A percentile compares a stretch with the other conserved stretches of the same genome.
These are phyloP conservation scores for Vitellaria paradoxa DNA, from an alignment of 179 eudicot genomes.

Conservation along the genomic window DNA sequence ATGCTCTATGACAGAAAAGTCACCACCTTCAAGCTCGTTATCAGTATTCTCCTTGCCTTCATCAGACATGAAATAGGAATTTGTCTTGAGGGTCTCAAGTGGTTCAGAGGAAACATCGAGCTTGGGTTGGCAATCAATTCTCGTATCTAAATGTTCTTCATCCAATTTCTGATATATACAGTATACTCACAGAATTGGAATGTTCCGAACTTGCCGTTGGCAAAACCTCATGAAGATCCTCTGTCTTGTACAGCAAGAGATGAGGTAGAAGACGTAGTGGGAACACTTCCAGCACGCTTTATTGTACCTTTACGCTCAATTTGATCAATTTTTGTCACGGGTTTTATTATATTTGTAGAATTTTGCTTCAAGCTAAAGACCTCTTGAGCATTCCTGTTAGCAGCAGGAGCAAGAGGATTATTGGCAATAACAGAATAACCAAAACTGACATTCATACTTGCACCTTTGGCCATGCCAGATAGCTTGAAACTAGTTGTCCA, in stretches of 20 bases:
- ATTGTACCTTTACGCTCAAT: constrained; percentile 33
- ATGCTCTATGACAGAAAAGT: constrained; percentile 40
- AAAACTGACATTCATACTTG: constrained; percentile 83
- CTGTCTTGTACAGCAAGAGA: constrained; percentile 52
- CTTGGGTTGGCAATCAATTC: constrained; percentile 39
- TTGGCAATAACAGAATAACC: constrained; percentile 60
- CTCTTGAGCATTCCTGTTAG: constrained; percentile 40
- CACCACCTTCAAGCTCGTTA: constrained; percentile 38
- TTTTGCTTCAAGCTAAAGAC: constrained; percentile 35
- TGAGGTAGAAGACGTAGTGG: constrained; percentile 34
- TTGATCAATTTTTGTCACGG: constrained; percentile 25
- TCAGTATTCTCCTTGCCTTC: constrained; percentile 27
- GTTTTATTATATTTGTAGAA: constrained; percentile 23
- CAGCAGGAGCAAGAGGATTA: constrained; percentile 31
- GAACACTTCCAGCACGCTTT: constrained; percentile 56
- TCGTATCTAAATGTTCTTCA: constrained; percentile 43
- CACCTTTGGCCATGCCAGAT: constrained; percentile 82
- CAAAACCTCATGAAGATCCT: constrained; percentile 82
- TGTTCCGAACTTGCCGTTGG: constrained; percentile 51
- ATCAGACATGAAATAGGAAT: constrained; percentile 23
- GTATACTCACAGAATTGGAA: constrained; percentile 44
- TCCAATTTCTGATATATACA: constrained; percentile 77
- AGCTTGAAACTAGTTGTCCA: constrained; percentile 91
- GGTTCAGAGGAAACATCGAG: constrained; percentile 31
- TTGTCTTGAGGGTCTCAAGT: constrained; percentile 25